Evolutionary conservation across 306 rosid species (phyloP), one percentile per base, ranked within the genome.

Genomic region (Castanospermum australe): DNA sequence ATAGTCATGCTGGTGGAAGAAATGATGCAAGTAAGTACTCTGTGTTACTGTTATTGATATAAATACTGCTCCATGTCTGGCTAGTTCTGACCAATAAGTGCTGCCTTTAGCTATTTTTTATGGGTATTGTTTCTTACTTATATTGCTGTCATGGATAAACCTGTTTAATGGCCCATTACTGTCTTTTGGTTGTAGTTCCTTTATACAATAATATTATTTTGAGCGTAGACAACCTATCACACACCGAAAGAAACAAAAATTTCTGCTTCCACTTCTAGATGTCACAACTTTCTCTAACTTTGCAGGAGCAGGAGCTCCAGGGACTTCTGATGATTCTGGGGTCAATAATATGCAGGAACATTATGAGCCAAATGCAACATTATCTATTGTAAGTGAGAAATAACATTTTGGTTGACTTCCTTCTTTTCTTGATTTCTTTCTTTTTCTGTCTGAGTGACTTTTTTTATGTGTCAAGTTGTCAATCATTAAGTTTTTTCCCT

Each of bases 351-450:
- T 8, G 75, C n/a, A 8, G 13, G 76, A 42, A 36, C 41, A 79
- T 55, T 8, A 10, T 15, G 28, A n/a, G 32, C 76, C 83, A 13
- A 5, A 14, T 66, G 41, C 69, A 30, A 33, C 33, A 15, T 51
- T 74, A 42, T 69, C 79, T 38, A 56, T 18, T 55, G 94, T 92
- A 80, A 84, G 92, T 86, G 57, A 62, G 36, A 8, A 5, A 44
- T 4, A 71, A 39, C 71, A 12, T 70, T 25, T 71, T 61, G 1
- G 61, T 9, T 61, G 4, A 47, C 48, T 75, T 74, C 73, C 10
- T n/a, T 63, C 11, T 25, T 12, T 52, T 75, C 12, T 69, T 5
- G 35, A 20, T 36, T 0, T 55, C 9, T 1, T 67, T 11, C 33
- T 21, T 35, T 9, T 38, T 54, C 70, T 33, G 12, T 10, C 50